Evolutionary conservation across 164 flowering plant genomes (phyloP).

Genomic region (Magnolia sinica): DNA sequence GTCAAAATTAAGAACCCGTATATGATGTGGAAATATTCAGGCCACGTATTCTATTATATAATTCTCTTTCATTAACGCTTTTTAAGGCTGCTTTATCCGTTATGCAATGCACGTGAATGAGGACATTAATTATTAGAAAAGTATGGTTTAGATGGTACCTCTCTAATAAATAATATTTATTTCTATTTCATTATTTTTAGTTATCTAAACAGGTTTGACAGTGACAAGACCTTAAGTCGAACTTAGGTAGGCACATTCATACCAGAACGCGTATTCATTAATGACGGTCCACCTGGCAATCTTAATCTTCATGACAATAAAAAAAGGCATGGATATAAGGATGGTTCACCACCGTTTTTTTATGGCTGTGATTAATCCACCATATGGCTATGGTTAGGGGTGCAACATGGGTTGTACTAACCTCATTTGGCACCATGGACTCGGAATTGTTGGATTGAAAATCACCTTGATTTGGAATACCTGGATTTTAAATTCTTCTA

Average conservation of each 20-base stretch:
- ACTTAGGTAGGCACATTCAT: not conserved
- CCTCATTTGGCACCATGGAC: too few species aligned
- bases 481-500: too few species aligned
- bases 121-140: too few species aligned
- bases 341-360: too few species aligned
- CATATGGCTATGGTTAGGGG: too few species aligned
- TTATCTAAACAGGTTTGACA: not conserved
- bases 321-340: too few species aligned
- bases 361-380: too few species aligned
- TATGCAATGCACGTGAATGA: not conserved
- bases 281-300: not conserved
- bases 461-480: too few species aligned
- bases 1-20: too few species aligned
- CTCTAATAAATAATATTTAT: not conserved
- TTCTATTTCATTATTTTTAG: not conserved
- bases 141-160: not conserved
- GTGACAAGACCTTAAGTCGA: not conserved
- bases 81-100: not conserved
- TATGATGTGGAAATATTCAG: not conserved
- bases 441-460: too few species aligned
- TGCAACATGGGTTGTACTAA: too few species aligned
- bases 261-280: not conserved
- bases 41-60: not conserved
- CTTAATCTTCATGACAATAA: too few species aligned
- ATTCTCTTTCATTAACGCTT: not conserved